Evolutionary conservation across 2,329 filamentous ascomycete species (phyloP), one percentile per base, ranked within the genome.

Genomic region (Scorias spongiosa): DNA sequence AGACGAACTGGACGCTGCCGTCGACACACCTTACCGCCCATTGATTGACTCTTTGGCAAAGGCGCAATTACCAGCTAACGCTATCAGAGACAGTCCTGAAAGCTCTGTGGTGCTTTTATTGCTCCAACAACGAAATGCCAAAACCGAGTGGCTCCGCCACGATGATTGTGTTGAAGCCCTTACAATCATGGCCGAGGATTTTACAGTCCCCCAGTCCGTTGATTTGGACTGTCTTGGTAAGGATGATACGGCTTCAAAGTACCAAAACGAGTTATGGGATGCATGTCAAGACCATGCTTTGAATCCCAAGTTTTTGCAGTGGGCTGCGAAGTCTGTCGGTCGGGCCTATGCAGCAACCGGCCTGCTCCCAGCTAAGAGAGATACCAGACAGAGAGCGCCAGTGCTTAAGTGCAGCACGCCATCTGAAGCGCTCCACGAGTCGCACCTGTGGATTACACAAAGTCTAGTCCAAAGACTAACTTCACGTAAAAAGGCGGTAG

Each of bases 241-340:
- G 1, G 85, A 93, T 56, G 57, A 70, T 12, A 70, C 77, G 38
- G 80, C 85, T 10, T 60, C 75, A 10, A 60, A 40, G 29, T 51
- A 53, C 39, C 44, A 48, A 8, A 43, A 52, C 10, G 42, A 44
- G 17, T 41, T 60, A 17, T 56, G 54, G 54, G 46, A 54, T 34
- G 42, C 52, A 2, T 12, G 53, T 9, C 42, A 46, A 40, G 42
- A 40, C 10, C 37, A 42, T 6, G n/a, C 45, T 65, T 15, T 49
- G 10, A 39, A 44, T 40, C 44, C 45, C 2, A 20, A 14, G 7
- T 57, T 58, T 44, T 66, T 86, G 1, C 67, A 84, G 1, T 98
- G 93, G 93, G 83, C 84, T 39, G 88, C 84, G 2, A 75, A 81
- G 49, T 81, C 88, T 2, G 69, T 96, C 39, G 91, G 93, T 7